Percentiles rank a stretch among this genome's conserved stretches.
These are phyloP conservation scores for Mitragyna speciosa DNA, from an alignment of 257 asterid species.

Conservation along the genomic window DNA sequence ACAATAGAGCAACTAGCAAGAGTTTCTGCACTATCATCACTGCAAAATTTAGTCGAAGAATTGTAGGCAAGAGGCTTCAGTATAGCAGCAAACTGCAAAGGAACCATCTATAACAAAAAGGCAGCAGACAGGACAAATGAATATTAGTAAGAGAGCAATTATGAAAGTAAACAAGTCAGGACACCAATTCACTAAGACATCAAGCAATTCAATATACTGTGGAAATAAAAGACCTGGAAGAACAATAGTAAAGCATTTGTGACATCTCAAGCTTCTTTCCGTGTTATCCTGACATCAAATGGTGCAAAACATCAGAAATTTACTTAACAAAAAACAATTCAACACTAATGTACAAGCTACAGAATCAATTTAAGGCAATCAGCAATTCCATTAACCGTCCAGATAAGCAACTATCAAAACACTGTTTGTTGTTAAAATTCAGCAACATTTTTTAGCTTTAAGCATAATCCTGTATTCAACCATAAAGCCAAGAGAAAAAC, in stretches of 20 bases:
- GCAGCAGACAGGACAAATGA: background rate
- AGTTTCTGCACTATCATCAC: background rate
- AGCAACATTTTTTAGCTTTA: background rate
- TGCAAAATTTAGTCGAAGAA: background rate
- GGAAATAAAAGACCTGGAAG: background rate
- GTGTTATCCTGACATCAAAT: conserved; percentile 67
- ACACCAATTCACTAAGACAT: background rate
- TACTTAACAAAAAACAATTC: background rate
- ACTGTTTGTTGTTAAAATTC: background rate
- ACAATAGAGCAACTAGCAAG: background rate
- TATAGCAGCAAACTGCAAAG: background rate
- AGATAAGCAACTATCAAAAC: background rate
- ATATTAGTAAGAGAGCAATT: background rate
- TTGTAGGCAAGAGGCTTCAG: background rate
- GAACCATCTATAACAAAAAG: background rate
- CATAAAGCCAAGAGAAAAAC: background rate
- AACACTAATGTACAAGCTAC: background rate
- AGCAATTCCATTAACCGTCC: background rate
- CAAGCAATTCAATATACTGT: background rate
- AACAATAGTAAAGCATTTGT: background rate
- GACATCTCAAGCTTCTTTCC: conserved; percentile 77
- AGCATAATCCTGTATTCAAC: background rate
- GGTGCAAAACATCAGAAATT: conserved; percentile 10
- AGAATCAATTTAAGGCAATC: background rate
- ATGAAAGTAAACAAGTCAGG: background rate